A percentile compares a stretch with the other conserved stretches of the same genome.
These are phyloP conservation scores for Colletotrichum gigasporum DNA, from an alignment of 2,329 filamentous ascomycete species.

Conservation along the genomic window DNA sequence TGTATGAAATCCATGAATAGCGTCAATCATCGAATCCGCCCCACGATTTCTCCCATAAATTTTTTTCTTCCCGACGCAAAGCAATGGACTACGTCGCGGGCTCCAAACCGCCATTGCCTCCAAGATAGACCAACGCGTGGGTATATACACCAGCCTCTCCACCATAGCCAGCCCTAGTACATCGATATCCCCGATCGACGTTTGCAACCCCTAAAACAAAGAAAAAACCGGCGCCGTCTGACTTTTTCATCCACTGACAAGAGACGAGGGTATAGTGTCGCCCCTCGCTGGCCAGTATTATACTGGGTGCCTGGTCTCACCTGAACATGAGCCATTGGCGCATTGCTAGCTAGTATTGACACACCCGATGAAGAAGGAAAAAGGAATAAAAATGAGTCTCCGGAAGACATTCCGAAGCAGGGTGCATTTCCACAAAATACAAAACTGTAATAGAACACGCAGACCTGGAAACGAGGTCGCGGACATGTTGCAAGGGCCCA, in stretches of 20 bases:
- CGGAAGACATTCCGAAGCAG: neutral
- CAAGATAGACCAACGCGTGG: slow-evolving; percentile 20
- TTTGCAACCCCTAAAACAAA: slow-evolving; percentile 5
- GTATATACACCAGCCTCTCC: slow-evolving; percentile 26
- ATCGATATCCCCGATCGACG: slow-evolving; percentile 3
- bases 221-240: slow-evolving; percentile 5
- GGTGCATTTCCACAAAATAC: slow-evolving; percentile 4
- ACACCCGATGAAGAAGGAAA: neutral
- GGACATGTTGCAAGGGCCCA: neutral
- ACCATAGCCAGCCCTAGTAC: neutral
- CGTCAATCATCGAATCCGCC: slow-evolving; percentile 1
- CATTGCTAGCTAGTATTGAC: neutral
- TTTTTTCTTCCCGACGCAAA: slow-evolving; percentile 9
- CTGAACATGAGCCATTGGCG: slow-evolving; percentile 7
- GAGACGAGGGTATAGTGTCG: slow-evolving; percentile 21
- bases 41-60: neutral
- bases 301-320: slow-evolving; percentile 1
- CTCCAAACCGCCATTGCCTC: neutral
- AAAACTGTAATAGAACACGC: slow-evolving; percentile 29
- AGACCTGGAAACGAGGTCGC: neutral
- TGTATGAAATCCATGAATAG: neutral
- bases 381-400: slow-evolving; percentile 3
- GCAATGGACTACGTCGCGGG: neutral
- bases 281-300: slow-evolving; percentile 19
- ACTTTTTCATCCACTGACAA: slow-evolving; percentile 16